These are phyloP conservation scores for Starmera caribaea DNA, from an alignment of 805 yeast species.

Conservation along the genomic window DNA sequence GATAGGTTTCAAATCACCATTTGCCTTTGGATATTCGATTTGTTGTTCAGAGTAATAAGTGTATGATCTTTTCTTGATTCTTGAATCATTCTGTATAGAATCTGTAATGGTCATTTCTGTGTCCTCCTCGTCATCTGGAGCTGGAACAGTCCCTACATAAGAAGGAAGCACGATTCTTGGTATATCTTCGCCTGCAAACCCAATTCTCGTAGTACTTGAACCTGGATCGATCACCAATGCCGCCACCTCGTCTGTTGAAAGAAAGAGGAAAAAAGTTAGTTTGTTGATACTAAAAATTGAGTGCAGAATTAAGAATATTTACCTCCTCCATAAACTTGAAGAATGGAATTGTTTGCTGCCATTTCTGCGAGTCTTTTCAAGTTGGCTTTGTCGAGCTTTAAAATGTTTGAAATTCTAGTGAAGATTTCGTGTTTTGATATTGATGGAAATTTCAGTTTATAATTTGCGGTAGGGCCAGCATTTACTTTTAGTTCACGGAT, in stretches of 20 bases:
- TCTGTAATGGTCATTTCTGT: neutral
- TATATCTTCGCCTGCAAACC: conserved; percentile 87
- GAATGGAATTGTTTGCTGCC: conserved; percentile 19
- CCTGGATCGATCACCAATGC: conserved; percentile 93
- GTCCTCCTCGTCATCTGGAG: conserved; percentile 12
- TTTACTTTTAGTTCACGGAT: no score
- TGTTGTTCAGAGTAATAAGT: conserved; percentile 29
- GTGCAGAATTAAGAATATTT: no score
- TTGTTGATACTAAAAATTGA: no score
- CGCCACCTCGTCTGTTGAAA: conserved; percentile 69
- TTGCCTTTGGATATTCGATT: conserved; percentile 40
- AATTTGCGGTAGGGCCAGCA: no score
- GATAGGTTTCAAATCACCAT: conserved; percentile 45
- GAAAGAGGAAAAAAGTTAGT: neutral
- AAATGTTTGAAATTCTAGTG: no score
- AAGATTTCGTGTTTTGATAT: neutral
- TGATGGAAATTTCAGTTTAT: no score
- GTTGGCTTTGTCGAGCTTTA: neutral
- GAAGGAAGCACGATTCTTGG: conserved; percentile 77
- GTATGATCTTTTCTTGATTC: conserved; percentile 9
- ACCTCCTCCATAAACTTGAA: conserved; percentile 44
- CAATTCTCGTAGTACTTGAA: conserved; percentile 70
- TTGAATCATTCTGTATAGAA: neutral
- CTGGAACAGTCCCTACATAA: conserved; percentile 34
- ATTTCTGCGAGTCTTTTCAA: neutral